Evolutionary conservation across 176 grass and related monocot genomes (phyloP), one percentile per base, ranked within the genome.

Genomic region (Paspalum notatum): DNA sequence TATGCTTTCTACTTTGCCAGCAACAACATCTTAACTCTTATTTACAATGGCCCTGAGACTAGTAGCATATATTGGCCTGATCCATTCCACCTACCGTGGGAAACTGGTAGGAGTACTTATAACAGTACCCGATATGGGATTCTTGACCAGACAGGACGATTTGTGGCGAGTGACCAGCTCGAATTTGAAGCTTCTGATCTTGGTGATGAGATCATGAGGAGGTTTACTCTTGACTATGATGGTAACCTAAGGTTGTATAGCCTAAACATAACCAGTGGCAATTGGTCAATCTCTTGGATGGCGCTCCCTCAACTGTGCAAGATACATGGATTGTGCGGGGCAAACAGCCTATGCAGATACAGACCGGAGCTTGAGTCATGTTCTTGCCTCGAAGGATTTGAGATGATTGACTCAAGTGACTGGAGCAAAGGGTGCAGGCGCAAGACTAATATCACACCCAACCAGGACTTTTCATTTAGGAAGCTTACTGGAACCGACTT

Each of bases 181-280:
- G 0, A 53, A 12, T 84, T 93, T 72, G 27, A 71, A 43, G 82
- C 93, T 9, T 90, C 83, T 7, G 90, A 96, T 83, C 66, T 76
- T 16, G 82, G 85, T 27, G 11, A 25, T 71, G 22, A 54, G 12
- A 39, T 86, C 1, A 58, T 88, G 66, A 92, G 93, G 48, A 86
- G 90, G 48, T 62, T 96, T 65, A 96, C 90, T 67, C 66, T 96
- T 42, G 90, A 92, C 42, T 89, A 88, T 5, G 90, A 96, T 3
- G 93, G 90, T 0, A 90, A 89, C 58, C 93, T 88, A 18, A 62
- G 93, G 14, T 16, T 90, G 20, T 85, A 91, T 44, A 97, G 90
- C 56, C 83, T 93, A 24, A 46, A 77, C 17, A 7, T 32, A 5
- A 71, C 44, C 53, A 58, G 9, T 16, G 66, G 81, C 8, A 51